These are phyloP conservation scores for Furculomyces boomerangus DNA, from an alignment of 371 early-diverging fungal genomes.

Conservation along the genomic window DNA sequence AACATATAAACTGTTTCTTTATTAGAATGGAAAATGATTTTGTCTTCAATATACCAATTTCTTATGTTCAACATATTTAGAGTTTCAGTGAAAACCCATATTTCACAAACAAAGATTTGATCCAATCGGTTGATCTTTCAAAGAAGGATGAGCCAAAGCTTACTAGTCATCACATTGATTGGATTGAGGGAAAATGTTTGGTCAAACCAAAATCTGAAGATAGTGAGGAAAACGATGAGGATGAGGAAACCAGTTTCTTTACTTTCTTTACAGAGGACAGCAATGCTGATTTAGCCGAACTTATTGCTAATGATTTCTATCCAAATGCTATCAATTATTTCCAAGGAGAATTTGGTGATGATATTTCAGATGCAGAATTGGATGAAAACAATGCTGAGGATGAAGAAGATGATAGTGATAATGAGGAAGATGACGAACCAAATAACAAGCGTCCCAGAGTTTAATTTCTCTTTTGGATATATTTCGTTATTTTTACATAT, in stretches of 20 bases:
- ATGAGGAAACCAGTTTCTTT: conserved; percentile 22
- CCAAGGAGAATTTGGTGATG: conserved; percentile 4
- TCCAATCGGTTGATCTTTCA: conserved; percentile 20
- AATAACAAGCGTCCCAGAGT: background rate
- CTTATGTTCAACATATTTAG: background rate
- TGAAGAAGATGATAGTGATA: conserved; percentile 6
- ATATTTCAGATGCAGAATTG: conserved; percentile 5
- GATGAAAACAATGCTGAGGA: conserved; percentile 3
- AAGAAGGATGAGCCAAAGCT: conserved; percentile 20
- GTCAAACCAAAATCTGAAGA: conserved; percentile 4
- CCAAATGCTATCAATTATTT: conserved; percentile 21
- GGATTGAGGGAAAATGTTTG: conserved; percentile 15
- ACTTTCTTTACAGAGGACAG: conserved; percentile 22
- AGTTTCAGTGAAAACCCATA: conserved; percentile 19
- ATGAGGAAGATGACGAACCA: conserved; percentile 8
- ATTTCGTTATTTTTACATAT: too few species aligned
- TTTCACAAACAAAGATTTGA: conserved; percentile 13
- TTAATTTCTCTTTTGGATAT: too few species aligned
- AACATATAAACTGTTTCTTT: background rate
- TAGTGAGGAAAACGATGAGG: conserved; percentile 13
- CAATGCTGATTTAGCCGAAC: conserved; percentile 20
- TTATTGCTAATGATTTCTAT: conserved; percentile 23
- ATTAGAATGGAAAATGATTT: background rate
- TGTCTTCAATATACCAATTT: background rate
- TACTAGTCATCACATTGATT: conserved; percentile 17